A percentile compares a stretch with the other conserved stretches of the same genome.
phyloP scores from a whole-genome alignment of 2,329 filamentous ascomycete species.

The Venturia nashicola region DNA sequence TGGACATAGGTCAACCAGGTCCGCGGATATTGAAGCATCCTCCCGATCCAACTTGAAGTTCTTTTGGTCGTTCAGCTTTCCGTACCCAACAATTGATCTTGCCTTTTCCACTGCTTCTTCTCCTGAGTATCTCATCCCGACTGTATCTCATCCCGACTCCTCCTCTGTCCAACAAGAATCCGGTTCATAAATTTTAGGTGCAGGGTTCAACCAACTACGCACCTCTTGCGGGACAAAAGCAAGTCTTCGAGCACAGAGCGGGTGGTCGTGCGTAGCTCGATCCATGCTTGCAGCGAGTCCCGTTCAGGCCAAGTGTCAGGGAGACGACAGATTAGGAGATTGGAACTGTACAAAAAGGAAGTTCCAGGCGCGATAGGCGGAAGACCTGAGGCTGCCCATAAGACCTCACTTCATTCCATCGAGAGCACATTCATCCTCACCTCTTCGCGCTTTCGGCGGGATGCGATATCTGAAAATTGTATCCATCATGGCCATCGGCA shows the following conservation, averaged over 20 bases:
- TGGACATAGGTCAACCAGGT: not conserved
- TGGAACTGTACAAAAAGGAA: not conserved
- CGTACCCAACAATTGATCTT: not conserved
- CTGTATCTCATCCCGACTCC: not conserved
- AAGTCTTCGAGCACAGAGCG: not conserved
- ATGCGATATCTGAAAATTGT: no score
- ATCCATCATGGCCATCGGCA: not conserved
- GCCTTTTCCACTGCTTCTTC: not conserved
- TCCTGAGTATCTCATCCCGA: not conserved
- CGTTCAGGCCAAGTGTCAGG: not conserved
- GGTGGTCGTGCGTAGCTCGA: not conserved
- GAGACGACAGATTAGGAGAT: not conserved
- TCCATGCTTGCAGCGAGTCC: not conserved
- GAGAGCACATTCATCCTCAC: not conserved
- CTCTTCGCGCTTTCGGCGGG: not conserved
- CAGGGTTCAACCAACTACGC: not conserved
- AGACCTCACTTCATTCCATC: not conserved
- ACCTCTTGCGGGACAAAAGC: not conserved
- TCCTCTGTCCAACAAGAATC: no score
- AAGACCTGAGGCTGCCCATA: not conserved
- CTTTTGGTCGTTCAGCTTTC: not conserved
- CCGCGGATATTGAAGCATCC: not conserved
- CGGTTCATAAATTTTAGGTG: not conserved
- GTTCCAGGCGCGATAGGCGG: not conserved
- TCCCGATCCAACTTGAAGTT: no score